These are phyloP conservation scores for Tricholoma bakamatsutake DNA, from an alignment of 768 basidiomycete genomes.

Conservation along the genomic window DNA sequence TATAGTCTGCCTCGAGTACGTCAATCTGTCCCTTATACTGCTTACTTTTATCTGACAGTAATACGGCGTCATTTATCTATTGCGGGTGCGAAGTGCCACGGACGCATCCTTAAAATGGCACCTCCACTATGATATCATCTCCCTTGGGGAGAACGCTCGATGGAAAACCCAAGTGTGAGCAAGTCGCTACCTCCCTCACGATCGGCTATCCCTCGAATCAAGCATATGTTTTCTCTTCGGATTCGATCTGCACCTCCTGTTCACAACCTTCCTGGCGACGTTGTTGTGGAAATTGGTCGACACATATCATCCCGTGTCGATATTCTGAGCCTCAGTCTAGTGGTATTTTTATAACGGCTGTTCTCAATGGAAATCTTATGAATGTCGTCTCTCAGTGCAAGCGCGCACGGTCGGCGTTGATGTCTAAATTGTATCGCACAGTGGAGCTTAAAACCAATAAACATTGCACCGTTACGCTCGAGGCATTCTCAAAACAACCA, in stretches of 20 bases:
- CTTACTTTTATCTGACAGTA: not conserved
- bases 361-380: not conserved
- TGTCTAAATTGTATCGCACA: conserved; percentile 25
- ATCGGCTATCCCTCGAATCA: conserved; percentile 19
- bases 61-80: not conserved
- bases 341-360: conserved; percentile 12
- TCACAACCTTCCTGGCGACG: conserved; percentile 14
- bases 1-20: not conserved
- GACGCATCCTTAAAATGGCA: not conserved
- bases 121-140: not conserved
- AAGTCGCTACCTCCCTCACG: conserved; percentile 9
- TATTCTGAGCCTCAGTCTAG: conserved; percentile 24
- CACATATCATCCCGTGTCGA: conserved; percentile 19
- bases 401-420: conserved; percentile 20
- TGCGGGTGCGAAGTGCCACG: not conserved
- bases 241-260: not conserved
- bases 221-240: conserved; percentile 13
- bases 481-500: conserved; percentile 43
- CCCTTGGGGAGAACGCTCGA: not conserved
- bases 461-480: conserved; percentile 25
- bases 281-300: conserved; percentile 22
- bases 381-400: conserved; percentile 19
- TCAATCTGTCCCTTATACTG: not conserved
- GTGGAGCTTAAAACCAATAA: conserved; percentile 31
- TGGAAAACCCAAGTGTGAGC: conserved; percentile 9